Evolutionary conservation across 768 basidiomycete genomes (phyloP).

Genomic region (Gelatoporia subvermispora): DNA sequence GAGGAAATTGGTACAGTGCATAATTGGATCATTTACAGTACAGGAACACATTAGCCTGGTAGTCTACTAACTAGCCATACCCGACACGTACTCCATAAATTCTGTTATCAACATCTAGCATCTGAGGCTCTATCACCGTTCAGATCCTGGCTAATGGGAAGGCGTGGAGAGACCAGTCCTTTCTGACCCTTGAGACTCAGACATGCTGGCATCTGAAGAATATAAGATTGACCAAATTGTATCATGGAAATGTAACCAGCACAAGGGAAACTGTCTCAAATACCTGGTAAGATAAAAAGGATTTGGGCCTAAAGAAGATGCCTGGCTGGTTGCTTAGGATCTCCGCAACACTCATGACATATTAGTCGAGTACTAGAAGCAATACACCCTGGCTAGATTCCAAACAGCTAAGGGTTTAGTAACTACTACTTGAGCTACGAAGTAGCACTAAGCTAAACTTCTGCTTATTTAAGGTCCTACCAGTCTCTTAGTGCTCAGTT

Average conservation of each 20-base stretch:
- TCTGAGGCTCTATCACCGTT: slow-evolving; percentile 15
- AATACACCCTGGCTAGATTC: too few relatives aligned
- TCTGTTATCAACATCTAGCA: slow-evolving; percentile 21
- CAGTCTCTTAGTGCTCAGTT: too few relatives aligned
- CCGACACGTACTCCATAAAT: slow-evolving; percentile 16
- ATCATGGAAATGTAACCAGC: neutral
- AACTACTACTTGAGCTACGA: too few relatives aligned
- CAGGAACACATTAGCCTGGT: slow-evolving; percentile 17
- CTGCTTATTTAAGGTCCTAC: too few relatives aligned
- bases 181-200: neutral
- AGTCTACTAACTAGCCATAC: slow-evolving; percentile 16
- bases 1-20: slow-evolving; percentile 15
- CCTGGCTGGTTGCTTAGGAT: too few relatives aligned
- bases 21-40: slow-evolving; percentile 20
- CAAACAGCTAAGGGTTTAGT: too few relatives aligned
- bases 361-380: too few relatives aligned
- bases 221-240: slow-evolving; percentile 5
- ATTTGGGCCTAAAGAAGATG: slow-evolving; percentile 10
- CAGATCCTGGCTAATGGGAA: slow-evolving; percentile 10
- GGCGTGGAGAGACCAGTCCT: neutral
- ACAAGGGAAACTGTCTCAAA: neutral
- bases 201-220: slow-evolving; percentile 2
- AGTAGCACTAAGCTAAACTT: too few relatives aligned
- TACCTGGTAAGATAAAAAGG: slow-evolving; percentile 13
- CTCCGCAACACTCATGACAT: too few relatives aligned